Conservation (phyloP, 2,329 filamentous ascomycete species). For the Paecilomyces dactylethromorphus region DNA sequence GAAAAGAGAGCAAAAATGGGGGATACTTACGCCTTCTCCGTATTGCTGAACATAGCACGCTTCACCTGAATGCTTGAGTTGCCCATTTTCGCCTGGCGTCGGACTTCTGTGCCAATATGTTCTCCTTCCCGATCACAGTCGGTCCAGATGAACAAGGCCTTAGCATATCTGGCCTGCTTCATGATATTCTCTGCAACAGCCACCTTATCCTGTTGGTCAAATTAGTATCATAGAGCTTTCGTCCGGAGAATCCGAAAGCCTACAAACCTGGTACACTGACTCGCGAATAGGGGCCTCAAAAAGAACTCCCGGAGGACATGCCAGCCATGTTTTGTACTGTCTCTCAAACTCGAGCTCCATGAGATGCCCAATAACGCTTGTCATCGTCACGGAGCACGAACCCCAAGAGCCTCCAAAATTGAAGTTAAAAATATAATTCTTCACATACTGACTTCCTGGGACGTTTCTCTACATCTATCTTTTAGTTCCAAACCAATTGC, state of each 20-base stretch:
- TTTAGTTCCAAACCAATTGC: slow-evolving; percentile 11
- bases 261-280: slow-evolving; percentile 38
- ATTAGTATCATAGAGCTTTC: neutral
- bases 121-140: slow-evolving; percentile 98
- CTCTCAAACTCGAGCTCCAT: slow-evolving; percentile 70
- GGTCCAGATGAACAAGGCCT: slow-evolving; percentile 89
- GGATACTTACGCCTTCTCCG: slow-evolving; percentile 69
- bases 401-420: slow-evolving; percentile 79
- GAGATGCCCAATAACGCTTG: slow-evolving; percentile 83
- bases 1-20: neutral
- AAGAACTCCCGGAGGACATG: slow-evolving; percentile 69
- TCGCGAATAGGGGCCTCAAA: slow-evolving; percentile 75
- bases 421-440: slow-evolving; percentile 91
- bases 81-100: slow-evolving; percentile 66
- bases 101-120: slow-evolving; percentile 88
- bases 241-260: slow-evolving; percentile 48
- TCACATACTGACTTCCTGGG: slow-evolving; percentile 66
- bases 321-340: slow-evolving; percentile 71
- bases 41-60: slow-evolving; percentile 89
- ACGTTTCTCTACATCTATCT: slow-evolving; percentile 55
- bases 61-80: slow-evolving; percentile 73
- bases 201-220: slow-evolving; percentile 59
- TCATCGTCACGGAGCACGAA: slow-evolving; percentile 82
- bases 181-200: slow-evolving; percentile 80
- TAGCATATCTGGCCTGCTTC: slow-evolving; percentile 64